Base-by-base conservation (phyloP, 2,329 filamentous ascomycete species). In the Leptographium lundbergii region DNA sequence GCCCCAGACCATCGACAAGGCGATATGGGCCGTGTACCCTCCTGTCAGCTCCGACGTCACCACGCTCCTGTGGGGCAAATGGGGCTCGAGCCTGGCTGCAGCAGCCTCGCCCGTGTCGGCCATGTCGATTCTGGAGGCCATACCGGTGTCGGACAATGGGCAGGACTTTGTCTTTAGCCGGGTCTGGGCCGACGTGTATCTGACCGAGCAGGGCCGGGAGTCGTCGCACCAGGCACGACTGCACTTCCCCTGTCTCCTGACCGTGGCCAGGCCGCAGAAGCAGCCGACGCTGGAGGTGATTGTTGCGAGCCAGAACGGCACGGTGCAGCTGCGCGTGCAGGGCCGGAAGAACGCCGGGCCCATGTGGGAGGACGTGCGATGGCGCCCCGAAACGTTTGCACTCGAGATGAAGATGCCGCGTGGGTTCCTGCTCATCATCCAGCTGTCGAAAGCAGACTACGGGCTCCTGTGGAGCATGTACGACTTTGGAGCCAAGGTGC, bases 21-120 rank as follows among this genome's bases (percentile, higher is more conserved):
- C 81, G 0, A 87, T 95, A 47, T 96, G 89, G 90, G 69, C 91
- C 19, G 80, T 85, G 59, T 94, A 95, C 66, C 89, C 89, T 0
- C 73, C 78, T 11, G 79, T 92, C 63, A 85, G 85, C 27, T 80
- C 88, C 22, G 87, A 92, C 65, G 82, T 89, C 60, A 75, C 84
- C 19, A 81, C 85, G 13, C 79, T 91, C 3, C 75, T 95, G 2
- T 84, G 86, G 34, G 86, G 86, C 17, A 78, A 77, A 48, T 77
- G 76, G 70, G 75, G 72, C 25, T 78, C 78, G 1, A 73, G 74
- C 51, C 71, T 83, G 57, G 71, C 75, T 5, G 74, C 76, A 6
- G 75, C 67, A 66, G 80, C 71, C 62, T 77, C 69, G 68, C 77
- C 72, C 59, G 73, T 68, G 62, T 74, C 70, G 57, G 75, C 70